These are phyloP conservation scores for Pisolithus tinctorius DNA, from an alignment of 768 basidiomycete genomes.

Conservation along the genomic window DNA sequence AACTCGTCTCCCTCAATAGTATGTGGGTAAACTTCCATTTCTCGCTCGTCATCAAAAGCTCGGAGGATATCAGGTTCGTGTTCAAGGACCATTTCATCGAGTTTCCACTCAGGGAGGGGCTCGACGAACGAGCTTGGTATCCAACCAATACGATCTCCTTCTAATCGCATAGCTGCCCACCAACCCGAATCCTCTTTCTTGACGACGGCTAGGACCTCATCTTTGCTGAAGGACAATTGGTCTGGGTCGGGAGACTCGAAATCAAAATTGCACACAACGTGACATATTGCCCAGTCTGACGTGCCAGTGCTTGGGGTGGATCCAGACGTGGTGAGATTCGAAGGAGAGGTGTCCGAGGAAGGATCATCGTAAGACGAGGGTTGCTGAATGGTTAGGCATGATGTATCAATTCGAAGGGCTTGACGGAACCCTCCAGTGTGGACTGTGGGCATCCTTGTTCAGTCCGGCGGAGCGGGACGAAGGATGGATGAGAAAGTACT, in stretches of 20 bases:
- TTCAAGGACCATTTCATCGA: constrained; percentile 26
- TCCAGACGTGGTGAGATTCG: constrained; percentile 4
- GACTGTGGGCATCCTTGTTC: background rate
- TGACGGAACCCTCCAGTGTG: too few species aligned
- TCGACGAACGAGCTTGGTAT: constrained; percentile 68
- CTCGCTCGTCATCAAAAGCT: constrained; percentile 10
- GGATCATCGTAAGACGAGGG: too few species aligned
- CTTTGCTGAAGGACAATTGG: constrained; percentile 56
- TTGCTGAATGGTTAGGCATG: too few species aligned
- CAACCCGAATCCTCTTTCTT: constrained; percentile 68
- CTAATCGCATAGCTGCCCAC: constrained; percentile 69
- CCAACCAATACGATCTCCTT: constrained; percentile 58
- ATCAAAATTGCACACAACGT: constrained; percentile 59
- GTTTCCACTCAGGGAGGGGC: constrained; percentile 27
- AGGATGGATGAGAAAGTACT: background rate
- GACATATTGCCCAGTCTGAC: constrained; percentile 27
- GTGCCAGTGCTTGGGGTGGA: constrained; percentile 27
- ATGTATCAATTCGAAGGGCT: too few species aligned
- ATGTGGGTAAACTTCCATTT: constrained; percentile 3
- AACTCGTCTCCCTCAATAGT: constrained; percentile 11
- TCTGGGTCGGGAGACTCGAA: constrained; percentile 56
- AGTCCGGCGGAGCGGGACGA: background rate
- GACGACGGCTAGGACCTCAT: constrained; percentile 63
- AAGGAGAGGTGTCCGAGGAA: background rate
- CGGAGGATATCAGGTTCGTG: constrained; percentile 42